These are phyloP conservation scores for Cyanodermella asteris DNA, from an alignment of 2,329 filamentous ascomycete species.

Conservation along the genomic window DNA sequence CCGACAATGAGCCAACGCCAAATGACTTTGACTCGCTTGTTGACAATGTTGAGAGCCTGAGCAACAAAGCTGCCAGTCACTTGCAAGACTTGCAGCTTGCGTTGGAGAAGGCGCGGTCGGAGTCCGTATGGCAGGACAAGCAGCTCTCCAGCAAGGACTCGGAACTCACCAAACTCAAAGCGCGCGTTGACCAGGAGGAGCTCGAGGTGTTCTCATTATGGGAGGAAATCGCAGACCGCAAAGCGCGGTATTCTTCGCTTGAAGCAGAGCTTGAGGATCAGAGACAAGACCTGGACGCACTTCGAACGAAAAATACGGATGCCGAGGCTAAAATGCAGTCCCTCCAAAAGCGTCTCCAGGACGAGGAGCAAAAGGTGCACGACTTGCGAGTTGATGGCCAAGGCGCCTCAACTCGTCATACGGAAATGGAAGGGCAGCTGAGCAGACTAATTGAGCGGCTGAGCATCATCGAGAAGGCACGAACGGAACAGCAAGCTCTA, in stretches of 20 bases:
- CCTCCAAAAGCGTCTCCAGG: constrained; percentile 17
- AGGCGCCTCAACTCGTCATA: too few relatives aligned
- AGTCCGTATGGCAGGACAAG: constrained; percentile 38
- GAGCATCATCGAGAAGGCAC: constrained; percentile 6
- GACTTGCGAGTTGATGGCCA: constrained; percentile 20
- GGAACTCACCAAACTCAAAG: constrained; percentile 33
- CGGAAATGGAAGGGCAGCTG: too few relatives aligned
- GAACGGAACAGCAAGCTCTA: constrained; percentile 14
- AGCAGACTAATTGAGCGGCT: constrained; percentile 11
- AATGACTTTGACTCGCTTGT: constrained; percentile 35
- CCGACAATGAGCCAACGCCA: constrained; percentile 30
- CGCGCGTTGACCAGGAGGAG: constrained; percentile 31
- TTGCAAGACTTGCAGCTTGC: constrained; percentile 38
- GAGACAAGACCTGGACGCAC: constrained; percentile 42
- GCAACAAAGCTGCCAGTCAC: constrained; percentile 37
- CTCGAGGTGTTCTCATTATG: constrained; percentile 28
- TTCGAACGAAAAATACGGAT: constrained; percentile 53
- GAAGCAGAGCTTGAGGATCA: constrained; percentile 38
- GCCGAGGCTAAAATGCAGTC: constrained; percentile 38
- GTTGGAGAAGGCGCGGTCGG: constrained; percentile 35
- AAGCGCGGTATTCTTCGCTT: constrained; percentile 23
- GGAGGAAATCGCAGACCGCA: constrained; percentile 29
- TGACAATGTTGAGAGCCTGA: constrained; percentile 35
- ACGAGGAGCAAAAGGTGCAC: constrained; percentile 30
- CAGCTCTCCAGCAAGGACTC: constrained; percentile 32